These are phyloP conservation scores for Pachysandra terminalis DNA, from an alignment of 164 flowering plant species.

Conservation along the genomic window DNA sequence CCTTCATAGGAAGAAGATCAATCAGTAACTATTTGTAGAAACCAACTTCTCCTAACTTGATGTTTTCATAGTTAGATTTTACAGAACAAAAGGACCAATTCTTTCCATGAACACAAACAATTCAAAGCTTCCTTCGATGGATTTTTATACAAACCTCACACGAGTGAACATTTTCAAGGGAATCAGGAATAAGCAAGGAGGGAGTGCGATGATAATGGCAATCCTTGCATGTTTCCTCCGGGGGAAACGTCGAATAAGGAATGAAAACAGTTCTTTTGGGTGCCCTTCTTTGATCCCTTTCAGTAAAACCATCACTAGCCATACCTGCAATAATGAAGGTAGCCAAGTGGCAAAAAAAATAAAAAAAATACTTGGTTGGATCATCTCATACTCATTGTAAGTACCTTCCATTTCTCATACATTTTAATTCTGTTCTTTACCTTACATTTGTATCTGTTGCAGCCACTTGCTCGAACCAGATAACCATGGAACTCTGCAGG, in stretches of 20 bases:
- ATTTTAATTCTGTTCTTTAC: too few relatives aligned
- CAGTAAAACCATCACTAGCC: conserved; percentile 32
- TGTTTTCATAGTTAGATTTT: too few relatives aligned
- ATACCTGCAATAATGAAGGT: conserved; percentile 27
- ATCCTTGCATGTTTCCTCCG: conserved; percentile 29
- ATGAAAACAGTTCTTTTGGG: conserved; percentile 26
- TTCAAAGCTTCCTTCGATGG: too few relatives aligned
- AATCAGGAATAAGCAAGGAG: conserved; percentile 17
- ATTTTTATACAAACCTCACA: not conserved
- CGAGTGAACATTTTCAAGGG: not conserved
- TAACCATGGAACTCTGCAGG: not conserved
- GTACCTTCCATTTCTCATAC: too few relatives aligned
- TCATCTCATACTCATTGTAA: too few relatives aligned
- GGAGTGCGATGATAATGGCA: conserved; percentile 37
- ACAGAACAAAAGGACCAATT: too few relatives aligned
- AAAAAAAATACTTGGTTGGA: too few relatives aligned
- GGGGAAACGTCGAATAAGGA: conserved; percentile 34
- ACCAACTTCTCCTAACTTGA: too few relatives aligned
- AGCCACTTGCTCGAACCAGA: not conserved
- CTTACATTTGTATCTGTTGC: not conserved
- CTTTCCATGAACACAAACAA: too few relatives aligned
- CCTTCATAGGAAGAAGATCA: too few relatives aligned
- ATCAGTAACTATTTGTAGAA: too few relatives aligned
- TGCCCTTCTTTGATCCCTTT: conserved; percentile 33
- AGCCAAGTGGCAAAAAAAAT: not conserved